A percentile compares a stretch with the other conserved stretches of the same genome.
Conservation (phyloP, 257 asterid genomes). For the Solanum rostratum region DNA sequence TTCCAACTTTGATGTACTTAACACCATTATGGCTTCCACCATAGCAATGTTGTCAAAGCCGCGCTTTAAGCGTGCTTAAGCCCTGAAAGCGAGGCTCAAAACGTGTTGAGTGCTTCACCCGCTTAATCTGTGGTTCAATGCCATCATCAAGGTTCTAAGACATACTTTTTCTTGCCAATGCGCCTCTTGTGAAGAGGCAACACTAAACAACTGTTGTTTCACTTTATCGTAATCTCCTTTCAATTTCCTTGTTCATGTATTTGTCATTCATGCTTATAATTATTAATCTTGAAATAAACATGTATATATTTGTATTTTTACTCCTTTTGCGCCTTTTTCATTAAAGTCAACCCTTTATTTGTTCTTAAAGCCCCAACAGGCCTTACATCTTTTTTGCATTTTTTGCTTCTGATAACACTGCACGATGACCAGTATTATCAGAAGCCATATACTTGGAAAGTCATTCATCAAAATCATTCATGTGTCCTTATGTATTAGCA, state of each 20-base stretch:
- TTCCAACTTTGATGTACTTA: background rate
- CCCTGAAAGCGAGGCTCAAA: background rate
- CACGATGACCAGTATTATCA: background rate
- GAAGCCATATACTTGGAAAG: background rate
- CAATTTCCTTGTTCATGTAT: background rate
- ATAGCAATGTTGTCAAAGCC: background rate
- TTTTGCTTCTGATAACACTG: background rate
- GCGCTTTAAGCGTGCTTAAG: background rate
- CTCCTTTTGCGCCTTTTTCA: background rate
- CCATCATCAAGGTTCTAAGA: background rate
- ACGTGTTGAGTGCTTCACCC: background rate
- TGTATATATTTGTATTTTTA: background rate
- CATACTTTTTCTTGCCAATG: background rate
- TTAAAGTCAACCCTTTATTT: background rate
- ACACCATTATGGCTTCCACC: background rate
- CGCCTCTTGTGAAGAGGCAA: too few species aligned
- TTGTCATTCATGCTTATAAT: background rate
- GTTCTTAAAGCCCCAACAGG: background rate
- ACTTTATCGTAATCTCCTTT: background rate
- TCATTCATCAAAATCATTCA: background rate
- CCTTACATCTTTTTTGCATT: background rate
- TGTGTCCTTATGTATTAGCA: background rate
- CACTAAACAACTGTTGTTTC: background rate
- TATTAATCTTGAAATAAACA: background rate
- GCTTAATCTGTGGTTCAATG: background rate